Conservation (phyloP, 345 rosid species). For the Eucalyptus curtisii region DNA sequence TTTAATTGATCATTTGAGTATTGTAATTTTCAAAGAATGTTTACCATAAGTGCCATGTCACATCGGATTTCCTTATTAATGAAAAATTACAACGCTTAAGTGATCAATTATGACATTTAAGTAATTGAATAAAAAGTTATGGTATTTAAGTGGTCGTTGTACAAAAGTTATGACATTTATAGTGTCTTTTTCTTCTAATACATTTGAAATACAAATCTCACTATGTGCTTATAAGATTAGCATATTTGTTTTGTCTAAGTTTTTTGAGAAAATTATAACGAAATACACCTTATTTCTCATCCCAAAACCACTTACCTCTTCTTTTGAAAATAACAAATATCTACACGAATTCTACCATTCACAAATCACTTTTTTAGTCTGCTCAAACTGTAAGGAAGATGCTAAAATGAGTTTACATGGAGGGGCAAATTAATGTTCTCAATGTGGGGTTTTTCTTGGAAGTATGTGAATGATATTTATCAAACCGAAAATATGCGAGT, state of each 20-base stretch:
- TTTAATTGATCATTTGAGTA: too few relatives aligned
- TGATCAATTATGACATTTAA: not conserved
- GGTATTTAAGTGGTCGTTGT: accelerated
- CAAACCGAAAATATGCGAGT: not conserved
- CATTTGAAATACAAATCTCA: not conserved
- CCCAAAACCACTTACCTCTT: not conserved
- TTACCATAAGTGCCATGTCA: too few relatives aligned
- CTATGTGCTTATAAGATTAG: not conserved
- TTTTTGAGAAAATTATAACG: not conserved
- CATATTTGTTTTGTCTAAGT: not conserved
- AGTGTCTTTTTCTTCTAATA: too few relatives aligned
- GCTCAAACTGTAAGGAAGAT: not conserved
- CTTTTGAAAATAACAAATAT: not conserved
- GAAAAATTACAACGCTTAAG: too few relatives aligned
- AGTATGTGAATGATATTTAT: not conserved
- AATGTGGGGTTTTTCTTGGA: not conserved
- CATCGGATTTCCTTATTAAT: too few relatives aligned
- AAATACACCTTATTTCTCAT: not conserved
- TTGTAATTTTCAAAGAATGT: too few relatives aligned
- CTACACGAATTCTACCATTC: not conserved
- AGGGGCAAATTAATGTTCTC: not conserved
- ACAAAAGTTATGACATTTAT: too few relatives aligned
- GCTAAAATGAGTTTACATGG: not conserved
- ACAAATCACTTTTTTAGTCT: not conserved
- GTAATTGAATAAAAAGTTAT: too few relatives aligned